phyloP scores from a whole-genome alignment of 495 filamentous ascomycete genomes.

The Tuber umbilicatum region DNA sequence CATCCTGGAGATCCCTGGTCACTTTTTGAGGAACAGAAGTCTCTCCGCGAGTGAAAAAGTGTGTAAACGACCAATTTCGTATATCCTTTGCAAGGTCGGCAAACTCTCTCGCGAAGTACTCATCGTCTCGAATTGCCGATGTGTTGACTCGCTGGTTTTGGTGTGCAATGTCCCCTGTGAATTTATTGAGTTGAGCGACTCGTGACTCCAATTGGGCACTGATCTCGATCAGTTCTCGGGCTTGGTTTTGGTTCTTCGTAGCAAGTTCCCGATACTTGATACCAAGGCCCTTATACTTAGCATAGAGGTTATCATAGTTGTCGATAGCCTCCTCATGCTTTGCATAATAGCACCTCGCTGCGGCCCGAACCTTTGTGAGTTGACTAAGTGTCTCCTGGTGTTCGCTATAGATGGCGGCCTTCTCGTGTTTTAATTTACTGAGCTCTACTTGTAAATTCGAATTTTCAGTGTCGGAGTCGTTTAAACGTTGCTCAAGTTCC shows the following conservation, averaged over 20 bases:
- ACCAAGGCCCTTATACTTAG: neutral
- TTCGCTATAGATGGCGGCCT: neutral
- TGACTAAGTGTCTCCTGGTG: neutral
- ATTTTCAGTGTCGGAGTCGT: neutral
- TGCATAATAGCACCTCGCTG: too few relatives aligned
- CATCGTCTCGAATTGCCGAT: slow-evolving; percentile 15
- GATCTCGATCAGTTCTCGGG: neutral
- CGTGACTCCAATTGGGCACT: neutral
- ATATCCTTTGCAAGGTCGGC: slow-evolving; percentile 11
- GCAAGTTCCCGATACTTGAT: too few relatives aligned
- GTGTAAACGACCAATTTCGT: slow-evolving; percentile 18
- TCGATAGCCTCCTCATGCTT: too few relatives aligned
- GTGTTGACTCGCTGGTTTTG: neutral
- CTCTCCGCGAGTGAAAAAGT: neutral
- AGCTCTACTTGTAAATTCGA: neutral
- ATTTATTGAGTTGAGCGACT: neutral
- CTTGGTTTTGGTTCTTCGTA: neutral
- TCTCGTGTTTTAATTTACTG: neutral
- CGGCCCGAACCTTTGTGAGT: too few relatives aligned
- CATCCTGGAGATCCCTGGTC: neutral
- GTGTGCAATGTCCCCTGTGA: neutral
- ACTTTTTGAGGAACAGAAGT: neutral
- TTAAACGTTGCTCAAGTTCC: neutral
- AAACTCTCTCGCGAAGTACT: slow-evolving; percentile 18
- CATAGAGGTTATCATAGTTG: neutral